Evolutionary conservation across 208 protist genomes (phyloP), one percentile per base, ranked within the genome.

Genomic region (Leishmania turanica): DNA sequence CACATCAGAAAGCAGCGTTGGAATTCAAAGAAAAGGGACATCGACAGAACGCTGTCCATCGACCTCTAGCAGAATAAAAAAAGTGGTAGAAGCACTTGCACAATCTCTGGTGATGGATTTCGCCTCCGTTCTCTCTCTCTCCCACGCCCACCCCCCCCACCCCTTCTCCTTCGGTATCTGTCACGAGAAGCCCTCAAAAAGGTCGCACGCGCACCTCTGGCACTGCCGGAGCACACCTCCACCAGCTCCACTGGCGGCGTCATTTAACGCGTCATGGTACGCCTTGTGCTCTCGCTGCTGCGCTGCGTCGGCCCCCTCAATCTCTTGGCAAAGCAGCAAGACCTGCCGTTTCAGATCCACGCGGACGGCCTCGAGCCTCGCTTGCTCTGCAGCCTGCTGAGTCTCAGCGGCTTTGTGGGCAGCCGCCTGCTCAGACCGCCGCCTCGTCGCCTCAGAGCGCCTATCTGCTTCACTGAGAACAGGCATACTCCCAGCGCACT

Each of bases 231-330:
- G 40, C 58, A 49, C 51, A 49, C 37, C 72, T 37, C 6, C 8
- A 24, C 24, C 58, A 49, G n/a, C 56, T 27, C 47, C 34, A 51
- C 75, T 77, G 47, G 24, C 80, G 37, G 83, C 77, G 6, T 47
- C 77, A 72, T 93, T 86, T 37, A 91, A 73, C 19, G 81, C 76
- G 17, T 78, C 68, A 68, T 81, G 77, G n/a, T 82, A 87, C 19
- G 60, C 62, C 65, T 84, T 78, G 51, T 90, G 89, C 37, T 78
- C 81, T 68, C 31, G 58, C 81, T 92, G 89, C 81, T 90, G 84
- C 3, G 75, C 82, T 3, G 85, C 84, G 72, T 92, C 91, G 2
- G 82, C 86, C 24, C 58, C 83, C 75, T 94, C 91, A 34, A 91
- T 89, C 21, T 80, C 77, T 7, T 76, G 37, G 79, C 90, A 93